Percentiles rank a stretch among this genome's conserved stretches.
These are phyloP conservation scores for Sequoia sempervirens DNA, from an alignment of 75 land plant species.

Conservation along the genomic window DNA sequence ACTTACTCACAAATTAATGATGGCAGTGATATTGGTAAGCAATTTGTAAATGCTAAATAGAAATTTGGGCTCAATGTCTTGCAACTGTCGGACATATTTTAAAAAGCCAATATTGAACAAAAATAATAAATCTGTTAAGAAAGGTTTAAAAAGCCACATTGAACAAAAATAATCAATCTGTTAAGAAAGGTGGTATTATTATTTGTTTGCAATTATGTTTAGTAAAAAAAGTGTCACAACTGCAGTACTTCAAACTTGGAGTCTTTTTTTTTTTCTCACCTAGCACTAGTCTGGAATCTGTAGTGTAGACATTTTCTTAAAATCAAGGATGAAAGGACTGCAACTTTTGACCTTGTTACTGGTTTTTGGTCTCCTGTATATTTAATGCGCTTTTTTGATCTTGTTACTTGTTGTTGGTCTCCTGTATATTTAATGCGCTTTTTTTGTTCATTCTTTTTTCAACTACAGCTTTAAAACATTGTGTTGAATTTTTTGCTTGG, in stretches of 20 bases:
- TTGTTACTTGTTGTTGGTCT: background rate
- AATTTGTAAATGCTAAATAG: background rate
- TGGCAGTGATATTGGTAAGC: slow-evolving; percentile 5
- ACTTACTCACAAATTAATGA: background rate
- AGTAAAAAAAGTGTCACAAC: background rate
- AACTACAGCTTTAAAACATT: background rate
- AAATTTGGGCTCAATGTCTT: background rate
- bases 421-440: background rate
- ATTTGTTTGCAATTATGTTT: background rate
- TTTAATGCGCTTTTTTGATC: background rate
- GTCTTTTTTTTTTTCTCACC: no score
- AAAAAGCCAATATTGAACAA: background rate
- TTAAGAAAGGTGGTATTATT: background rate
- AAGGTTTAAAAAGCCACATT: background rate
- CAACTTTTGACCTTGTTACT: background rate
- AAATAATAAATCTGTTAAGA: background rate
- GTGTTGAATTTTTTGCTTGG: slow-evolving; percentile 1
- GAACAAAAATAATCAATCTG: background rate
- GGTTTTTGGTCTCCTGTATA: background rate
- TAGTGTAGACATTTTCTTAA: background rate
- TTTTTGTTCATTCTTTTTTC: background rate
- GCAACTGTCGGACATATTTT: background rate
- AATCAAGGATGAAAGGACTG: background rate
- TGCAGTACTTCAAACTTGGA: background rate
- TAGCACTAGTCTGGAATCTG: background rate